Conservation (phyloP, 371 early-diverging fungal species). For the Actinomucor elegans region DNA sequence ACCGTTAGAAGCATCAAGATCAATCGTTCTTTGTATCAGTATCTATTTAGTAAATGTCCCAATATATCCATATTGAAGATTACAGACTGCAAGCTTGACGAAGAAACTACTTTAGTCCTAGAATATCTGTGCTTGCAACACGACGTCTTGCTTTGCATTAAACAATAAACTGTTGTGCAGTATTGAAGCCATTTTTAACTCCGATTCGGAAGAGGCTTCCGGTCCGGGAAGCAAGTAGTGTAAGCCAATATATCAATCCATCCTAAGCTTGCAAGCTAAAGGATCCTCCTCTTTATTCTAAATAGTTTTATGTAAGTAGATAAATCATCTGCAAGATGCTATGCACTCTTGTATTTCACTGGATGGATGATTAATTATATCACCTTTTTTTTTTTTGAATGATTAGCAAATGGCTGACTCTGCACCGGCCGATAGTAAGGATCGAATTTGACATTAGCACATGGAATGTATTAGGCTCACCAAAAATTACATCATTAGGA, state of each 20-base stretch:
- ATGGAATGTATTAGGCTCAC: constrained; percentile 3
- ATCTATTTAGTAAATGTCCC: neutral
- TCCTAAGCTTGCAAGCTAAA: too few species aligned
- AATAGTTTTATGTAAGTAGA: too few species aligned
- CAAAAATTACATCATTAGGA: constrained; percentile 36
- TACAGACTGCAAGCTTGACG: neutral
- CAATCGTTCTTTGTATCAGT: neutral
- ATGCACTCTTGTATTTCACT: too few species aligned
- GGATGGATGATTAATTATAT: too few species aligned
- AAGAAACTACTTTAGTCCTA: neutral
- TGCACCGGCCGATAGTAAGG: constrained; percentile 67
- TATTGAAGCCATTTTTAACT: too few species aligned
- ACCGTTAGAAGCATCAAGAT: neutral
- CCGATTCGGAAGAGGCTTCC: too few species aligned
- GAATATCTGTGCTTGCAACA: constrained; percentile 2
- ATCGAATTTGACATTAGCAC: constrained; percentile 37
- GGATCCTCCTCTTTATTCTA: too few species aligned
- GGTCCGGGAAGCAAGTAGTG: too few species aligned
- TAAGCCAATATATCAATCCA: too few species aligned
- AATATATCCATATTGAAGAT: neutral
- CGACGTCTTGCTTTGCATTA: neutral
- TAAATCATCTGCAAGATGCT: too few species aligned
- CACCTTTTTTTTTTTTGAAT: too few species aligned
- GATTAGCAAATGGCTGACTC: constrained; percentile 62
- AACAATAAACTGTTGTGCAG: too few species aligned